phyloP scores from a whole-genome alignment of 306 rosid genomes.

The Lathyrus oleraceus region DNA sequence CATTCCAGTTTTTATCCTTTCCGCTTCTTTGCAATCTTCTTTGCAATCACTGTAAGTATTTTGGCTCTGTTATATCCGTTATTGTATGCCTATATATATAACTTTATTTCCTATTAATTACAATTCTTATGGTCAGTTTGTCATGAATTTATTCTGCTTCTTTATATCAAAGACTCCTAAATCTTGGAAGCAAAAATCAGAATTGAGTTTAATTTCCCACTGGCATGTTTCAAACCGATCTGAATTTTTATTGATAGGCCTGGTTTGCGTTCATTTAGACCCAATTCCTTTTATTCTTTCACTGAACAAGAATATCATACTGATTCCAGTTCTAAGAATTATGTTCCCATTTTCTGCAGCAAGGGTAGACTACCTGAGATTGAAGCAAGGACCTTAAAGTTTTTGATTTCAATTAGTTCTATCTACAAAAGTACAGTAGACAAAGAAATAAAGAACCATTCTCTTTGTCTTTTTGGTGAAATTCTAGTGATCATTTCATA shows the following conservation, averaged over 20 bases:
- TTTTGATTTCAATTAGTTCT: conserved; percentile 53
- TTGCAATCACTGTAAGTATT: conserved; percentile 71
- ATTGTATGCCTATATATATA: conserved; percentile 15
- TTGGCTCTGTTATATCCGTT: conserved; percentile 2
- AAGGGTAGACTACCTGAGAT: conserved; percentile 49
- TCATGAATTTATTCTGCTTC: conserved; percentile 4
- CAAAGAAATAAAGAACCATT: conserved; percentile 52
- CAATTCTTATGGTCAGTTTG: not conserved
- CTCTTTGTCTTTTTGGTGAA: conserved; percentile 68
- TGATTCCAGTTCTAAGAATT: conserved; percentile 21
- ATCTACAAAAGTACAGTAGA: conserved; percentile 56
- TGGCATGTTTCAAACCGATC: conserved; percentile 32
- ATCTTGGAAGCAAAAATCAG: conserved; percentile 13
- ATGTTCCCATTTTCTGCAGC: conserved; percentile 48
- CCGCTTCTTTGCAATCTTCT: conserved; percentile 67
- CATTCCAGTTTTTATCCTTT: conserved; percentile 69
- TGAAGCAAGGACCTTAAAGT: conserved; percentile 64
- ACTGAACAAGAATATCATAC: conserved; percentile 22
- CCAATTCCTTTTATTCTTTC: conserved; percentile 3
- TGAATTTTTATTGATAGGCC: not conserved
- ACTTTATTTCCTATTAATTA: not conserved
- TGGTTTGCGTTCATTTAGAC: conserved; percentile 12
- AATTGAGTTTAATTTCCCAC: conserved; percentile 17
- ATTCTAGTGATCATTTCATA: conserved; percentile 61
- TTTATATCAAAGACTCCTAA: conserved; percentile 12